Conservation (phyloP, 129 eudicot genomes). For the Heracleum sosnowskyi region DNA sequence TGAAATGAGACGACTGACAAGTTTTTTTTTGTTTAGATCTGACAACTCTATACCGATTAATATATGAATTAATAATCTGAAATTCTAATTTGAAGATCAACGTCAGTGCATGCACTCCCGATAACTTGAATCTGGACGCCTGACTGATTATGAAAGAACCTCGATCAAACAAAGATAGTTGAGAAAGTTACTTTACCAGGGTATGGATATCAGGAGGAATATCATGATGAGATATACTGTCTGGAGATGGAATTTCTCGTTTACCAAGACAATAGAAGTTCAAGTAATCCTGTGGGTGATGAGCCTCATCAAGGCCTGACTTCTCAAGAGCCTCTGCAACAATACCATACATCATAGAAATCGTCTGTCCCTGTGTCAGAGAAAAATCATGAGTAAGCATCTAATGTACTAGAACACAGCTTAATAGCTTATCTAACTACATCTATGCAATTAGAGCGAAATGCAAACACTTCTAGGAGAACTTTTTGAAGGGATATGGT, state of each 20-base stretch:
- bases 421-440: background rate
- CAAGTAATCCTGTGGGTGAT: constrained; percentile 22
- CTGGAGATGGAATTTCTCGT: constrained; percentile 12
- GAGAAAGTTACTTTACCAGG: constrained; percentile 8
- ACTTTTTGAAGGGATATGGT: background rate
- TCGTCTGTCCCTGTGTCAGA: constrained; percentile 17
- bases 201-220: background rate
- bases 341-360: constrained; percentile 20
- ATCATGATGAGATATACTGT: constrained; percentile 5
- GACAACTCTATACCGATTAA: background rate
- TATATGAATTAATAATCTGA: background rate
- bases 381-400: background rate
- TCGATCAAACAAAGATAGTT: background rate
- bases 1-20: background rate
- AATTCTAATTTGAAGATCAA: background rate
- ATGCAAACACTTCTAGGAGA: background rate
- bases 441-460: background rate
- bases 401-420: background rate
- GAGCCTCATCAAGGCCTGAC: constrained; percentile 15
- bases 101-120: background rate
- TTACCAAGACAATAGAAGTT: constrained; percentile 24
- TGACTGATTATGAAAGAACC: background rate
- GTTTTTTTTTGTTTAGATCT: background rate
- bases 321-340: constrained; percentile 22
- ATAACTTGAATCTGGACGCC: background rate